phyloP scores from a whole-genome alignment of 176 grass and related monocot genomes.

The Microstegium vimineum region DNA sequence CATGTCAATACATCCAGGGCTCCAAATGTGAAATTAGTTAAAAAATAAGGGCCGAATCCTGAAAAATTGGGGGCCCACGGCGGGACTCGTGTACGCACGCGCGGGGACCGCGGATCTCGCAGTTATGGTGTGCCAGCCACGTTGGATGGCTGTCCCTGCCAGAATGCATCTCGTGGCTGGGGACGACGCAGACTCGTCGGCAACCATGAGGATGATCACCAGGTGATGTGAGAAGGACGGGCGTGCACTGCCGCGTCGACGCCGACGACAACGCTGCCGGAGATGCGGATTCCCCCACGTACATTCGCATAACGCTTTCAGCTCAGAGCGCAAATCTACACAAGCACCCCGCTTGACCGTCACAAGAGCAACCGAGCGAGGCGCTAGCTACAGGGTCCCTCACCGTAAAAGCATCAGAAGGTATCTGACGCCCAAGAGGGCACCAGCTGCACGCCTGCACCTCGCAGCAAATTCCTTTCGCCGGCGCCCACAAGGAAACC shows the following conservation, averaged over 20 bases:
- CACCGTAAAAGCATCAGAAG: too few species aligned
- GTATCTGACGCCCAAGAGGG: too few species aligned
- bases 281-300: neutral
- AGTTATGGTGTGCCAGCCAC: neutral
- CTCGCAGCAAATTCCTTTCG: too few species aligned
- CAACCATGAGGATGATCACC: neutral
- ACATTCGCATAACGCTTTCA: neutral
- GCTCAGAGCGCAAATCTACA: neutral
- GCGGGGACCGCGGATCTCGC: neutral
- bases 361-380: too few species aligned
- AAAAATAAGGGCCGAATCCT: too few species aligned
- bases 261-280: neutral
- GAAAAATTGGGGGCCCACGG: too few species aligned
- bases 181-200: too few species aligned
- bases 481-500: neutral
- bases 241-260: neutral
- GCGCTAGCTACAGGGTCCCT: too few species aligned
- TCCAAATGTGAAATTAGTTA: too few species aligned
- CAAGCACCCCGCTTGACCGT: neutral
- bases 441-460: too few species aligned
- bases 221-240: neutral
- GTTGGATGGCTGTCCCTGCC: neutral
- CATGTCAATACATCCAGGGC: too few species aligned
- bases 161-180: neutral
- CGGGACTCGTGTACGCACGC: neutral